A percentile compares a stretch with the other conserved stretches of the same genome.
Conservation (phyloP, 345 rosid species). For the Rhizophora mangle region DNA sequence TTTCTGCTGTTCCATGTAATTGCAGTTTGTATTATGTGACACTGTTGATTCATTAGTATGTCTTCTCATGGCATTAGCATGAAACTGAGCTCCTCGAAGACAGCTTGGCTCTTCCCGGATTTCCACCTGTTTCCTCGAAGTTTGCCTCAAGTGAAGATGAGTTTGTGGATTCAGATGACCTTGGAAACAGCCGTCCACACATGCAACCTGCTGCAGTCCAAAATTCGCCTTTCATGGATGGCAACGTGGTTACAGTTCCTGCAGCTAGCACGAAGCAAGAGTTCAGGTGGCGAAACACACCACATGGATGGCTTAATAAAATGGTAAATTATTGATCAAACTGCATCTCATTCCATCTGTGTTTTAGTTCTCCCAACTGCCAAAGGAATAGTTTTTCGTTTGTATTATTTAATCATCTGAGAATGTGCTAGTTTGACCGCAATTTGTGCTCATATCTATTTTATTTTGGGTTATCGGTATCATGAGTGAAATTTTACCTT, state of each 20-base stretch:
- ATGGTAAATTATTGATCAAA: constrained; percentile 42
- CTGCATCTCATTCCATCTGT: not conserved
- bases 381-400: not conserved
- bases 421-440: not conserved
- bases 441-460: not conserved
- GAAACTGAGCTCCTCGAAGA: constrained; percentile 86
- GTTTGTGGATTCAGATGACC: constrained; percentile 79
- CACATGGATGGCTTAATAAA: constrained; percentile 78
- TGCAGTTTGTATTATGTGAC: not conserved
- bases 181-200: constrained; percentile 53
- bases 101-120: constrained; percentile 65
- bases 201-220: constrained; percentile 42
- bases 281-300: constrained; percentile 53
- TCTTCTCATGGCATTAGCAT: constrained; percentile 37
- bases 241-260: constrained; percentile 43
- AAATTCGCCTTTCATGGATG: constrained; percentile 45
- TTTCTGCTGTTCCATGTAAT: not conserved
- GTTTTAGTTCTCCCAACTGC: not conserved
- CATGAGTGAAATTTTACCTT: not conserved
- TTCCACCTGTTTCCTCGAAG: constrained; percentile 53
- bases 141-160: constrained; percentile 90
- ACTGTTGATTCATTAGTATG: constrained; percentile 4
- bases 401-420: not conserved
- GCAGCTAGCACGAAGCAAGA: constrained; percentile 63
- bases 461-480: not conserved